A percentile compares a stretch with the other conserved stretches of the same genome.
phyloP scores from a whole-genome alignment of 2,329 filamentous ascomycete species.

The Pestalotiopsis sp. region DNA sequence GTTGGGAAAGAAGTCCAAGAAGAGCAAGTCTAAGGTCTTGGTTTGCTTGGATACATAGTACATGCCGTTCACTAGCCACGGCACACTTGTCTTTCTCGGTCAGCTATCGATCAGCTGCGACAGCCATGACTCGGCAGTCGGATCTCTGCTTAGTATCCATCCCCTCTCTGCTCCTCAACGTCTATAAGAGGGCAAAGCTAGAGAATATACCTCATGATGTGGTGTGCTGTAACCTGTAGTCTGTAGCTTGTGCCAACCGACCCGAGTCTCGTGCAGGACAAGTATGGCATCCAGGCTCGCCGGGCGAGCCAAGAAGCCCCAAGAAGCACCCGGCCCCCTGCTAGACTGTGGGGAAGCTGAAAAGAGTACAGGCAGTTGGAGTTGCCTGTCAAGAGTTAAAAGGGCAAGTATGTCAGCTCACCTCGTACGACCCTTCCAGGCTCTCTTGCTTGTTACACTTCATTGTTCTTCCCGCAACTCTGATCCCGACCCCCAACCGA shows the following conservation, averaged over 20 bases:
- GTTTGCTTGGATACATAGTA: background rate
- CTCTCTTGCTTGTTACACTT: background rate
- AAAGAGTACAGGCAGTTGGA: background rate
- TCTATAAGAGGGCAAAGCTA: no score
- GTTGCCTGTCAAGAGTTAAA: slow-evolving; percentile 2
- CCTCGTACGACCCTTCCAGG: background rate
- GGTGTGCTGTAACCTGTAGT: no score
- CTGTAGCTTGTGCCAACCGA: no score
- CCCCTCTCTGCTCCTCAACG: no score
- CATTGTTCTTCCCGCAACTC: background rate
- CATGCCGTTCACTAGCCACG: background rate
- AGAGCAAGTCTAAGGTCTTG: background rate
- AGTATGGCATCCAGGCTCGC: no score
- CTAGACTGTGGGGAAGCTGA: background rate
- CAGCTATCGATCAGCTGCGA: no score
- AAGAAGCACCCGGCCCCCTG: background rate
- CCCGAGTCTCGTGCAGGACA: no score
- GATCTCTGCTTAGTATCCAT: no score
- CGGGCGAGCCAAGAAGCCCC: background rate
- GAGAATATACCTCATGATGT: no score
- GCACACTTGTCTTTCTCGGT: no score
- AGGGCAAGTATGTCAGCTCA: background rate
- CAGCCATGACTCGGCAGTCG: no score
- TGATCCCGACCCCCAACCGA: background rate
- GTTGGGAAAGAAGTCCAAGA: background rate